Percentiles rank a stretch among this genome's conserved stretches.
These are phyloP conservation scores for Flaveria ramosissima DNA, from an alignment of 129 eudicot genomes.

Conservation along the genomic window DNA sequence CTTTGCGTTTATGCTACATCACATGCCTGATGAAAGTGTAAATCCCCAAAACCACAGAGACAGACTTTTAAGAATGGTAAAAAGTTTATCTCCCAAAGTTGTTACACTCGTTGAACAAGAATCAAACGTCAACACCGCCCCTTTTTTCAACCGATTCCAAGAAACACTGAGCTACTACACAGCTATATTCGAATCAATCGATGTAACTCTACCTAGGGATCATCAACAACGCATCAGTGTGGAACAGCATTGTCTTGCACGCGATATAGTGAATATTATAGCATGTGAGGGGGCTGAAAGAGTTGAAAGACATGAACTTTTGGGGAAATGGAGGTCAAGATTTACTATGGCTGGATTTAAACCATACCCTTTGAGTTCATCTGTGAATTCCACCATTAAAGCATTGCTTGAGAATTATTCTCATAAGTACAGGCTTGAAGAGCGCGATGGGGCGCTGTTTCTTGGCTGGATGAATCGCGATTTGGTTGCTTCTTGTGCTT, in stretches of 20 bases:
- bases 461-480: slow-evolving; percentile 31
- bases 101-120: slow-evolving; percentile 27
- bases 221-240: slow-evolving; percentile 23
- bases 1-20: slow-evolving; percentile 25
- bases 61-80: slow-evolving; percentile 12
- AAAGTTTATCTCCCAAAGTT: slow-evolving; percentile 17
- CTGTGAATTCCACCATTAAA: slow-evolving; percentile 24
- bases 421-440: slow-evolving; percentile 21
- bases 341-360: slow-evolving; percentile 23
- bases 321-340: slow-evolving; percentile 15
- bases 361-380: slow-evolving; percentile 22
- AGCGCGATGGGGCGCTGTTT: slow-evolving; percentile 26
- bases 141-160: slow-evolving; percentile 9
- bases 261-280: slow-evolving; percentile 19
- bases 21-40: slow-evolving; percentile 24
- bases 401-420: slow-evolving; percentile 16
- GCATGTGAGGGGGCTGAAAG: slow-evolving; percentile 24
- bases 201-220: slow-evolving; percentile 21
- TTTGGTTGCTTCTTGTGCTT: slow-evolving; percentile 26
- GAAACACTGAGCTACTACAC: slow-evolving; percentile 19
- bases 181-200: slow-evolving; percentile 20
- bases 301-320: slow-evolving; percentile 23
- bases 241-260: slow-evolving; percentile 26
- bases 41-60: slow-evolving; percentile 20
- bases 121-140: slow-evolving; percentile 20